Base-by-base conservation (phyloP, 225 moss, liverwort and hornwort genomes). In the Marchantia paleacea region DNA sequence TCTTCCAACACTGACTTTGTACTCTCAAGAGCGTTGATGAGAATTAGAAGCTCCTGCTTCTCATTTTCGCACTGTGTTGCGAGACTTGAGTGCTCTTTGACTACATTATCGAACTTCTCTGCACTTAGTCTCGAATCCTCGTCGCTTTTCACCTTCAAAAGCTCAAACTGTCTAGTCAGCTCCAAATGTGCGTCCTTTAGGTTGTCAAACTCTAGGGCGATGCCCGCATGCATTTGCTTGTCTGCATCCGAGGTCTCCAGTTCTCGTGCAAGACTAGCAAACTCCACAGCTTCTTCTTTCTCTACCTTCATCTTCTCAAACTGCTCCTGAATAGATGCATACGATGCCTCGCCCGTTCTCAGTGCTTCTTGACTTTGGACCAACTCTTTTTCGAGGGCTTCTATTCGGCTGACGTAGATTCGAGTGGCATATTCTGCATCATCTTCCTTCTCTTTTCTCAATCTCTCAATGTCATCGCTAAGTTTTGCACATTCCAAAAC, bases 401-500 rank as follows among this genome's bases (percentile, higher is more conserved):
- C 75, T 64, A 72, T 65, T 26, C 81, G 86, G 73, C 52, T 61
- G 3, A 77, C 71, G 54, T 83, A 76, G 30, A 77, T 69, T 71
- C 78, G 55, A 48, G 81, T 83, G 55, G 80, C 80, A 57, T 70
- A 53, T 69, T 79, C 75, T 55, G 75, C 64, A 8, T 77, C 81
- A 51, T 83, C 81, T 57, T 60, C 85, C 29, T 78, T 78, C 55
- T 82, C 84, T 62, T 75, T 73, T 67, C 51, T 84, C 78, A 84
- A n/a, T 47, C 11, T 69, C 48, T 82, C 82, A 30, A 82, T 10
- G 49, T 87, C 84, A 39, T 69, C 52, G n/a, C 79, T 74, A 70
- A 82, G 24, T 73, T 82, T 78, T 7, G 75, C 58, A 31, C 78
- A 61, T 12, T 82, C 69, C 57, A 69, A 29, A 26, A 53, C 75